A percentile compares a stretch with the other conserved stretches of the same genome.
Conservation (phyloP, 2,329 filamentous ascomycete genomes). For the Myriosclerotinia curreyana region DNA sequence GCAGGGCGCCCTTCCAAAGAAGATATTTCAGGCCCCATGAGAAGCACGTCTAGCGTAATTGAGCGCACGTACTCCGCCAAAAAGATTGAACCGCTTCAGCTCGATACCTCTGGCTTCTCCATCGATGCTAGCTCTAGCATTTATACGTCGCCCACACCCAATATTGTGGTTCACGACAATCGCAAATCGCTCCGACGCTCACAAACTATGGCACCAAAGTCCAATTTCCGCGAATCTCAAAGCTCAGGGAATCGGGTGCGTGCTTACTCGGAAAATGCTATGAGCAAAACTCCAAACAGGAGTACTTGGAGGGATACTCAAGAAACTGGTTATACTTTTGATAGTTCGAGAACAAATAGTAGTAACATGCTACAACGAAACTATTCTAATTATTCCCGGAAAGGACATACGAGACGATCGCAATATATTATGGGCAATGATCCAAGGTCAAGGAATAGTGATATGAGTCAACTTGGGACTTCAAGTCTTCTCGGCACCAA, state of each 20-base stretch:
- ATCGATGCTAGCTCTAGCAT: conserved; percentile 17
- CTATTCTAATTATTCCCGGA: conserved; percentile 37
- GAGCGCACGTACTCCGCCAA: conserved; percentile 24
- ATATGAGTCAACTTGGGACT: conserved; percentile 17
- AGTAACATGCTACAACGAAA: conserved; percentile 27
- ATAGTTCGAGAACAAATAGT: conserved; percentile 30
- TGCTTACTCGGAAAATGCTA: conserved; percentile 34
- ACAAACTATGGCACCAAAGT: conserved; percentile 21
- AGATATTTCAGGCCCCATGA: conserved; percentile 32
- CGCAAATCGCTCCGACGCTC: conserved; percentile 18
- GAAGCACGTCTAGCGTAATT: conserved; percentile 25
- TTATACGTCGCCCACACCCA: conserved; percentile 12
- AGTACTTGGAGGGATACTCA: conserved; percentile 35
- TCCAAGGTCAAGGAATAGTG: conserved; percentile 24
- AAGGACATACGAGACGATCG: conserved; percentile 32
- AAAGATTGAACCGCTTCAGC: conserved; percentile 27
- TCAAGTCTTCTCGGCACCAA: conserved; percentile 12
- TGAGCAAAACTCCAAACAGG: conserved; percentile 25
- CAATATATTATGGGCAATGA: conserved; percentile 24
- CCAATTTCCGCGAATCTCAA: conserved; percentile 23
- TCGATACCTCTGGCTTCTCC: conserved; percentile 33
- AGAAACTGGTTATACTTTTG: conserved; percentile 28
- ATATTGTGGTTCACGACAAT: conserved; percentile 6
- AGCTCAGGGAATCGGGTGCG: conserved; percentile 25
- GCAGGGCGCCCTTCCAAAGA: conserved; percentile 26